Conservation (phyloP, 2,329 filamentous ascomycete species). For the Atkinsonella texensis region DNA sequence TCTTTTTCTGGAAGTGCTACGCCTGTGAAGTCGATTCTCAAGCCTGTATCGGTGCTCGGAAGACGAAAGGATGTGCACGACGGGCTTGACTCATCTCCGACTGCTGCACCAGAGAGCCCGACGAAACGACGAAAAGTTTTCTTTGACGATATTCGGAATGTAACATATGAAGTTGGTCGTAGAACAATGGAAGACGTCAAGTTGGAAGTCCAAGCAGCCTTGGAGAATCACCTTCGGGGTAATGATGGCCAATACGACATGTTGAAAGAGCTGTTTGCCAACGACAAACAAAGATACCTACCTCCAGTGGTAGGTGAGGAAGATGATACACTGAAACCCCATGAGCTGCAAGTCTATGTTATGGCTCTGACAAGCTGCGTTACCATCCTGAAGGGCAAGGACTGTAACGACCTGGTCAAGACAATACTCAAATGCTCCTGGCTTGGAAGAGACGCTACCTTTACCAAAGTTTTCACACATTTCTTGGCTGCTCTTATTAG, state of each 20-base stretch:
- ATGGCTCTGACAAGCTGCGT: slow-evolving; percentile 50
- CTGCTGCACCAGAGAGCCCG: slow-evolving; percentile 25
- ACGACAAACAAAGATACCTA: slow-evolving; percentile 31
- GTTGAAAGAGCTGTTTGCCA: slow-evolving; percentile 46
- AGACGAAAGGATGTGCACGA: slow-evolving; percentile 32
- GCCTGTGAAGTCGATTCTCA: slow-evolving; percentile 42
- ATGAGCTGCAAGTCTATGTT: slow-evolving; percentile 48
- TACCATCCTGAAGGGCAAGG: slow-evolving; percentile 45
- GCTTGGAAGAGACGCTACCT: slow-evolving; percentile 52
- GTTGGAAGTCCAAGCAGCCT: slow-evolving; percentile 39
- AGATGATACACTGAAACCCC: slow-evolving; percentile 36
- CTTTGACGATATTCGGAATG: slow-evolving; percentile 46
- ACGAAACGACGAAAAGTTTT: slow-evolving; percentile 45
- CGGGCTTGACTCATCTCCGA: slow-evolving; percentile 25
- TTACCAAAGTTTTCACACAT: slow-evolving; percentile 54
- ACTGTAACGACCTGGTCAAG: slow-evolving; percentile 46
- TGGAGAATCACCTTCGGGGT: slow-evolving; percentile 44
- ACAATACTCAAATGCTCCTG: slow-evolving; percentile 49
- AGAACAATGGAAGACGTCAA: slow-evolving; percentile 44
- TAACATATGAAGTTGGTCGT: slow-evolving; percentile 41
- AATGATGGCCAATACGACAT: slow-evolving; percentile 49
- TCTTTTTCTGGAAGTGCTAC: slow-evolving; percentile 22
- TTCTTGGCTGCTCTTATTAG: slow-evolving; percentile 65
- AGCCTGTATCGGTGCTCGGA: slow-evolving; percentile 33
- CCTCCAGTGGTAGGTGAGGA: slow-evolving; percentile 29